Evolutionary conservation across 73 alveolate genomes (phyloP).

Genomic region (Urostyla sp.): DNA sequence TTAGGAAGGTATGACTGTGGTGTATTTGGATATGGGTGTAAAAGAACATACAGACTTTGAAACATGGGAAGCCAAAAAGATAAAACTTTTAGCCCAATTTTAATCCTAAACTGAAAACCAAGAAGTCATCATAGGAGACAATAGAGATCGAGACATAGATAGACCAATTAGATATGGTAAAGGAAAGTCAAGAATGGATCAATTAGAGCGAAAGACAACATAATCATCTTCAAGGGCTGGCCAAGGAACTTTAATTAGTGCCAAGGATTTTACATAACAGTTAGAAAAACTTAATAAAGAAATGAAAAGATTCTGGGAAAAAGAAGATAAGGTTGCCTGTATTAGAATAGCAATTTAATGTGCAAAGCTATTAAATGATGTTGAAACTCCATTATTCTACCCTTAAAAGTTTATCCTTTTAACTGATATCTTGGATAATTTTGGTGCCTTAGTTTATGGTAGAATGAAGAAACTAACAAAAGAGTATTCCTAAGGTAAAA

Average conservation of each 20-base stretch:
- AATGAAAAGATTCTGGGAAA: conserved; percentile 71
- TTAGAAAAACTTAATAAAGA: conserved; percentile 65
- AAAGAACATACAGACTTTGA: conserved; percentile 53
- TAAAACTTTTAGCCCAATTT: conserved; percentile 39
- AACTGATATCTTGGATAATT: conserved; percentile 93
- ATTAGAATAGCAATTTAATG: conserved; percentile 93
- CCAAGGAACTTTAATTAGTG: conserved; percentile 60
- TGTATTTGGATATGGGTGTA: not conserved
- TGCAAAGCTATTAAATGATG: conserved; percentile 94
- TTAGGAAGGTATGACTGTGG: conserved; percentile 16
- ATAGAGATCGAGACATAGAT: conserved; percentile 65
- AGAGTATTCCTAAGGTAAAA: conserved; percentile 71
- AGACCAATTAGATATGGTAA: conserved; percentile 73
- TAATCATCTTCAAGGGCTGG: conserved; percentile 26
- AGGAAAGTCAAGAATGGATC: conserved; percentile 73
- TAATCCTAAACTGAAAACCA: conserved; percentile 34
- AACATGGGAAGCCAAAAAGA: conserved; percentile 65
- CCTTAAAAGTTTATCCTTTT: conserved; percentile 93
- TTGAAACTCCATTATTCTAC: conserved; percentile 93
- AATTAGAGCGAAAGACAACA: conserved; percentile 65
- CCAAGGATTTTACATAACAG: conserved; percentile 66
- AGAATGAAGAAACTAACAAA: conserved; percentile 91
- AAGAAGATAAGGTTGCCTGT: conserved; percentile 85
- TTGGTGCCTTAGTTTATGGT: conserved; percentile 89
- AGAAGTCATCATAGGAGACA: conserved; percentile 61